Evolutionary conservation across 2,329 filamentous ascomycete genomes (phyloP), one percentile per base, ranked within the genome.

Genomic region (Sordariomycetes sp.): DNA sequence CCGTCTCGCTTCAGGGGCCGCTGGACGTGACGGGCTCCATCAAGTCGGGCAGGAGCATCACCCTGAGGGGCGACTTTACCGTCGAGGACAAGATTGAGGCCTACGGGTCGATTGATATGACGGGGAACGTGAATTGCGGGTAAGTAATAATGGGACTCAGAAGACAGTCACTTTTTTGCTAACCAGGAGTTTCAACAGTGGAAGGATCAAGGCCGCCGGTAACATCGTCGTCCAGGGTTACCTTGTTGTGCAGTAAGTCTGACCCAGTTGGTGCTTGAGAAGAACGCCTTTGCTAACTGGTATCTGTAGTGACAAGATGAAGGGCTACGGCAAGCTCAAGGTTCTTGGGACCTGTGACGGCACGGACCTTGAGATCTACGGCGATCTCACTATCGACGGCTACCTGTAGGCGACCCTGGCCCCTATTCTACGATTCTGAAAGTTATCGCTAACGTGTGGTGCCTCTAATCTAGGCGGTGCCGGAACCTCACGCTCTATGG

Each of bases 1-100:
- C 72, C 40, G 62, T 78, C 58, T 64, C 69, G 25, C 68, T 79
- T 6, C 63, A 66, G 3, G 76, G 76, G 1, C 76, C 76, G 10
- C 66, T 79, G 61, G 75, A 80, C 59, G 71, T 81, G 22, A 68
- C 70, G 25, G 74, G 75, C 12, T 76, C 74, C 3, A 73, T 81
- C 63, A 72, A 72, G 61, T 75, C 72, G 6, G 75, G 73, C 56
- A 72, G 75, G 7, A 72, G 71, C 32, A 71, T 80, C 55, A 70
- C 65, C 16, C 70, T 80, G 28, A 65, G 70, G 3, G 77, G 75
- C 3, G 73, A 77, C 57, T 71, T 79, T 51, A 65, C 68, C 20
- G 68, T 79, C n/a, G 66, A 67, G 4, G 75, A 76, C 34, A 71
- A 70, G 57, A 69, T 79, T 34, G 75, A 79, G 60, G 76, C 75